Base-by-base conservation (phyloP, 495 filamentous ascomycete genomes). In the Aspergillus ellipticus region DNA sequence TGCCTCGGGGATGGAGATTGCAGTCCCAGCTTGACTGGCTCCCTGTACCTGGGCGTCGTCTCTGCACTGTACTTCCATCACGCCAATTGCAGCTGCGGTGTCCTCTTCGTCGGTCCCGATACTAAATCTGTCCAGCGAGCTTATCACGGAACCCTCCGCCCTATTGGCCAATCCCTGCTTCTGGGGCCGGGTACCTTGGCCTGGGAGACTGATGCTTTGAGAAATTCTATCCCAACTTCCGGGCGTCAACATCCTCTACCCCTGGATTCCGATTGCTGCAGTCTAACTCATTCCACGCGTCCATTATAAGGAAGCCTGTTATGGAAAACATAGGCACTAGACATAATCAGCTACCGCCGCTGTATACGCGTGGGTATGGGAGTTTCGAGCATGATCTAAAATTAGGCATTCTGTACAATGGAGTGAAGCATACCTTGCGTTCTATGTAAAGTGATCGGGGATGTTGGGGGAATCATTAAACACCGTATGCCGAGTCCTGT, bases 121-220 rank as follows among this genome's bases (percentile, higher is more conserved):
- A n/a, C n/a, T n/a, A 24, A 49, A 43, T 20, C 43, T 33, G 50
- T 39, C 21, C 37, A 33, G 50, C 54, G 43, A 56, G 54, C 54
- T 56, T 56, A 56, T 56, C 51, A 33, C 11, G 2, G 11, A 11
- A 29, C 8, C 15, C 20, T 4, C 41, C 28, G 10, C 17, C 24
- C 24, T 17, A 56, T 56, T 56, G 54, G 54, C 26, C 54, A 51
- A 46, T 46, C 21, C 22, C 47, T 56, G 5, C 19, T 6, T 28
- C 24, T 7, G 3, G 24, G 7, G 7, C 53, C 26, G 21, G 15
- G 26, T 49, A 31, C 16, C 24, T 51, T 39, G 3, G 24, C 20
- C 37, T 22, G 16, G 7, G 24, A 7, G 24, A 28, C 7, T 37
- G 35, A 39, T 29, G 15, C 9, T 29, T 33, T 49, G 2, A n/a